phyloP scores from a whole-genome alignment of 1,139 yeast genomes.

The Kluyveromyces sp. region DNA sequence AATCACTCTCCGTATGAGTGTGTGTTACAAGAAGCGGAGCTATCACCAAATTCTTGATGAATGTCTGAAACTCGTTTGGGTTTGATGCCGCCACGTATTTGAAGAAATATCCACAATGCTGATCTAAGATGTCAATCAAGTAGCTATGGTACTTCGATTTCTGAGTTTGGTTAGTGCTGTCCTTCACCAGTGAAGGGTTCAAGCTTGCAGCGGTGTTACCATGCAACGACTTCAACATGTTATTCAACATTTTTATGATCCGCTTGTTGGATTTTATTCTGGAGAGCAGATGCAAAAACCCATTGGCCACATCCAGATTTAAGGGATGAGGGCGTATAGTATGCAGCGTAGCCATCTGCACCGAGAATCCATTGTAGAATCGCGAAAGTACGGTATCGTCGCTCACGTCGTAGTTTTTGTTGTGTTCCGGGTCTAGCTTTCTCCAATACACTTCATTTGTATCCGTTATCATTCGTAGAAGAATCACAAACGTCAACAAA shows the following conservation, averaged over 20 bases:
- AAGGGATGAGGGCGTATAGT: slow-evolving; percentile 21
- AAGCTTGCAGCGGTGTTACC: slow-evolving; percentile 15
- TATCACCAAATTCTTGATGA: slow-evolving; percentile 17
- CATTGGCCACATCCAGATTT: slow-evolving; percentile 18
- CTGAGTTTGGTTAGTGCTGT: not conserved
- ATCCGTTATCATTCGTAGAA: slow-evolving; percentile 26
- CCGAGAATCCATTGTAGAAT: slow-evolving; percentile 25
- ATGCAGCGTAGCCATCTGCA: slow-evolving; percentile 26
- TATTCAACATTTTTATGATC: slow-evolving; percentile 16
- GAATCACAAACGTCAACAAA: slow-evolving; percentile 22
- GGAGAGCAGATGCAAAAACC: slow-evolving; percentile 18
- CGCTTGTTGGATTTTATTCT: slow-evolving; percentile 22
- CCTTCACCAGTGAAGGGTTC: slow-evolving; percentile 5
- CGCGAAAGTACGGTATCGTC: slow-evolving; percentile 17
- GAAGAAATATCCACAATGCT: slow-evolving; percentile 22
- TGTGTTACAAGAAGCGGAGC: slow-evolving; percentile 20
- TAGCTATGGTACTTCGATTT: slow-evolving; percentile 12
- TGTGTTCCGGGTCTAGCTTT: not conserved
- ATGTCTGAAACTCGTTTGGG: slow-evolving; percentile 21
- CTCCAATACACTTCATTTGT: slow-evolving; percentile 26
- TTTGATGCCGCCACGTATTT: slow-evolving; percentile 29
- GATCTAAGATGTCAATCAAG: slow-evolving; percentile 21
- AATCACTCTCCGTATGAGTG: slow-evolving; percentile 17
- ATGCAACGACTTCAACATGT: slow-evolving; percentile 18
- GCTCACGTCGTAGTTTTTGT: not conserved